phyloP scores from a whole-genome alignment of 2,329 filamentous ascomycete species.

The Exophiala xenobiotica region DNA sequence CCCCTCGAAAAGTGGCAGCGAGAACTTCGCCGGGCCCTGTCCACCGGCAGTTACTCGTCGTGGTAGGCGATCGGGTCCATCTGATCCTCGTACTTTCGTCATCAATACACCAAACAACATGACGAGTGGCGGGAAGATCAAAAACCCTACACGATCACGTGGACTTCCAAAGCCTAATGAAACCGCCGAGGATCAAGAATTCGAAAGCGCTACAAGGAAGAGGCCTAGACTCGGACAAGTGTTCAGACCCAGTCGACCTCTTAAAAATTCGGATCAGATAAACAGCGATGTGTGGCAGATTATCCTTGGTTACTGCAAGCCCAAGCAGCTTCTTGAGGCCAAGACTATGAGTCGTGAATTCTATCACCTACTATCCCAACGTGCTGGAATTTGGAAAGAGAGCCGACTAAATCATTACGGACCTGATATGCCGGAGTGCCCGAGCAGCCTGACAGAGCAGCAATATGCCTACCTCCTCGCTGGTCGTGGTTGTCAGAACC shows the following conservation, averaged over 20 bases:
- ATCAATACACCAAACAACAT: too few species aligned
- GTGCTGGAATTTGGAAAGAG: constrained; percentile 25
- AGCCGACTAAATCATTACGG: constrained; percentile 24
- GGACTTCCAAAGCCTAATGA: too few species aligned
- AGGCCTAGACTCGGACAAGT: background rate
- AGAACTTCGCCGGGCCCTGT: too few species aligned
- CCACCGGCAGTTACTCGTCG: too few species aligned
- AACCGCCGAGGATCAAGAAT: too few species aligned
- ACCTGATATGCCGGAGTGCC: constrained; percentile 24
- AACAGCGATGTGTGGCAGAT: constrained; percentile 26
- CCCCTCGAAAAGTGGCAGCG: too few species aligned
- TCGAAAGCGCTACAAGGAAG: background rate
- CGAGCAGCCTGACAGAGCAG: constrained; percentile 25
- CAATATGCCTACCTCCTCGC: constrained; percentile 29
- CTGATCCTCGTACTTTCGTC: too few species aligned
- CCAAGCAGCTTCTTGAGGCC: constrained; percentile 24
- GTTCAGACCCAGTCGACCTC: constrained; percentile 12
- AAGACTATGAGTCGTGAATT: constrained; percentile 25
- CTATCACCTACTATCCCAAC: constrained; percentile 20
- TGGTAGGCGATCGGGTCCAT: too few species aligned
- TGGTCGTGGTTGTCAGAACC: constrained; percentile 29
- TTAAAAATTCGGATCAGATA: constrained; percentile 18
- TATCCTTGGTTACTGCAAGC: constrained; percentile 27
- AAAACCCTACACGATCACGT: too few species aligned
- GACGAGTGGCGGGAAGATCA: too few species aligned